phyloP scores from a whole-genome alignment of 768 basidiomycete species.

The Termitomyces sp. region DNA sequence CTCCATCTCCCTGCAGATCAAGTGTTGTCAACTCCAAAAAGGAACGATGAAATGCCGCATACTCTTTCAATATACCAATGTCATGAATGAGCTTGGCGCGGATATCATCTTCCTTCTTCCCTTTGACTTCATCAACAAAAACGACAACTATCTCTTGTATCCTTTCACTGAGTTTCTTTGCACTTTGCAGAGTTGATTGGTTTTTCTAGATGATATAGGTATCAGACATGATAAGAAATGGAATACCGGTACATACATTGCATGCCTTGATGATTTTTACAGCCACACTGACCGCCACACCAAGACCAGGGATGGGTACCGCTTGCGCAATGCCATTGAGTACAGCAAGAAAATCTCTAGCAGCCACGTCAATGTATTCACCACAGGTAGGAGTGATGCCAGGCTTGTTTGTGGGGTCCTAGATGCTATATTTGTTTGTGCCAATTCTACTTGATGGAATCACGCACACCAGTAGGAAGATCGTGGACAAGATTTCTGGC shows the following conservation, averaged over 20 bases:
- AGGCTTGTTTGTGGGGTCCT: not conserved
- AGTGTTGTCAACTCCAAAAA: not conserved
- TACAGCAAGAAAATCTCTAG: not conserved
- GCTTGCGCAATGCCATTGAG: not conserved
- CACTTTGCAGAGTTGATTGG: not conserved
- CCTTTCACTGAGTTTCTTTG: not conserved
- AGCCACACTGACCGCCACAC: conserved; percentile 1
- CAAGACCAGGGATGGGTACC: conserved; percentile 4
- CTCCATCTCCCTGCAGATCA: not conserved
- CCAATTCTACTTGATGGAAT: too few species aligned
- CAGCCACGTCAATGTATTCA: not conserved
- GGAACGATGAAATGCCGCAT: too few species aligned
- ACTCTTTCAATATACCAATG: not conserved
- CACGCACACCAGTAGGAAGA: too few species aligned
- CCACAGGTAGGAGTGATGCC: not conserved
- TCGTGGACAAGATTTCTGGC: too few species aligned
- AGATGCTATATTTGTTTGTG: too few species aligned
- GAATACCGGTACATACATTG: not conserved
- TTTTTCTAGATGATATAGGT: not conserved
- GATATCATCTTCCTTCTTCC: not conserved
- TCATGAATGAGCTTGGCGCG: not conserved
- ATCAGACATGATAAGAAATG: not conserved
- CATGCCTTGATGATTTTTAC: not conserved
- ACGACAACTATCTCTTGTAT: not conserved
- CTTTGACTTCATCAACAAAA: too few species aligned